Base-by-base conservation (phyloP, 345 rosid genomes). In the Eucalyptus erythrocorys region DNA sequence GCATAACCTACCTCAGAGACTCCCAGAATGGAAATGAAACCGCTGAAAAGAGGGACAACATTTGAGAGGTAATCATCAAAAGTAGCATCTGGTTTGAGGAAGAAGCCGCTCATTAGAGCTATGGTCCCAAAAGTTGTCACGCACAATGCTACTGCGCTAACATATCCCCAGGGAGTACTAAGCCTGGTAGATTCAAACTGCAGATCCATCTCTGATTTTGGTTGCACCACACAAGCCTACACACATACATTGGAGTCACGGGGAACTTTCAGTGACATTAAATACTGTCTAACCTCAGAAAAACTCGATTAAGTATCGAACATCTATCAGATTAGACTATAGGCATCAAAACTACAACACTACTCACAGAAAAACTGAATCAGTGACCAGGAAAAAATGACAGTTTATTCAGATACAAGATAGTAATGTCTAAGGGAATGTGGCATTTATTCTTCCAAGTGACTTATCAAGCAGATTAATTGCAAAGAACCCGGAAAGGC, bases 161-260 rank as follows among this genome's bases (percentile, higher is more conserved):
- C 13, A 84, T 97, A 97, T 42, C 99, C 99, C 96, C 92, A 96
- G 47, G 98, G 96, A 87, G 98, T 97, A 93, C 98, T 96, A 88
- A 97, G 91, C 90, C 93, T 94, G 85, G 96, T 94, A n/a, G 93
- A 92, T 87, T 97, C 99, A 79, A 95, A 97, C 79, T 97, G 94
- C n/a, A 97, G 96, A 86, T 97, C 99, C 42, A 96, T 96, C 42
- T 97, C 99, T 10, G 96, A 82, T 90, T 96, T 97, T 5, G 99
- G 99, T 92, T 96, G 99, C 93, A 97, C 99, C 89, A 94, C 95
- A 90, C 99, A 96, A 86, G 96, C 99, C 99, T 97, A 42, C 45
- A 40, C 55, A 86, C 3, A n/a, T 43, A 0, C 48, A 82, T 7
- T 81, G 71, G 37, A 45, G 26, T 59, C 0, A 61, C n/a, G 86